Evolutionary conservation across 495 filamentous ascomycete genomes (phyloP), one percentile per base, ranked within the genome.

Genomic region (Lentithecium fluviatile): DNA sequence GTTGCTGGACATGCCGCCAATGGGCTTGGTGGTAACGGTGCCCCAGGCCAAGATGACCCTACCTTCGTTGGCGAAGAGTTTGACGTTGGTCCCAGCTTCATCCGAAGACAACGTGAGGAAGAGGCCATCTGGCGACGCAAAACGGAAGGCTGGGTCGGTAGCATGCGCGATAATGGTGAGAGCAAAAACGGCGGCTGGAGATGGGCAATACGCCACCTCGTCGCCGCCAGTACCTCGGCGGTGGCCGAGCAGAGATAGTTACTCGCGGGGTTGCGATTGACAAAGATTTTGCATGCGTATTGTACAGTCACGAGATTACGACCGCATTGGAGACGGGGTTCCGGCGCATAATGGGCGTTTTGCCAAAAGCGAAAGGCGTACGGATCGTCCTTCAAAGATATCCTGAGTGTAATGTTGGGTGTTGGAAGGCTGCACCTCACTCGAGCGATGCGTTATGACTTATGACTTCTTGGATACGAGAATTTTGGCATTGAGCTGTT

Each of bases 31-130:
- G 29, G 10, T 32, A 32, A 32, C 10, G 29, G 29, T 32, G 10
- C 29, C 3, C 29, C 29, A 32, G 29, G 29, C 29, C 29, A 32
- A 32, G 10, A 32, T 32, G 29, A 32, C 29, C 29, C 29, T 32
- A 10, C 29, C 3, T 32, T 32, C 29, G 70, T 57, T 71, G 91
- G 90, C 12, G 94, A 98, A 73, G 94, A 97, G 72, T 98, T 97
- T 70, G 94, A 98, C 72, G 88, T 98, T 46, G 94, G 94, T 1
- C 95, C 95, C 5, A 89, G 91, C 74, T 98, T 97, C 70, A 86
- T 97, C 48, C 82, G 85, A 62, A 81, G 90, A 38, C 93, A 97
- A 72, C 76, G 88, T 54, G 91, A 91, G 59, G 94, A 97, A 73
- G 94, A 98, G 75, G 87, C 88, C 51, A 81, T 88, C 64, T 98